phyloP scores from a whole-genome alignment of 2,329 filamentous ascomycete species.

The Colletotrichum destructivum region DNA sequence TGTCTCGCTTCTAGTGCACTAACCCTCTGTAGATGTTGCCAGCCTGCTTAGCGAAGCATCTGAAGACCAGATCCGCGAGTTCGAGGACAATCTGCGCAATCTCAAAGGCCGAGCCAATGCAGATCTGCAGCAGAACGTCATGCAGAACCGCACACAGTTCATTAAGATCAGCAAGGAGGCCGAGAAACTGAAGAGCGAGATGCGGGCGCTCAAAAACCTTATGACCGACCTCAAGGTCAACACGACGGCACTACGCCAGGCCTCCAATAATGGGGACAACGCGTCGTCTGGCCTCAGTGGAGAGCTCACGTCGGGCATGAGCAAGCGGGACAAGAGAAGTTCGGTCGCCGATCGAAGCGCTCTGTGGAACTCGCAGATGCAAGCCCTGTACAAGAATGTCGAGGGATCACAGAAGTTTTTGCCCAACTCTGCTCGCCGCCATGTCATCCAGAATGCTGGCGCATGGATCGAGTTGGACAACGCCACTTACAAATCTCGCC shows the following conservation, averaged over 20 bases:
- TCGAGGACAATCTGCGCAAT: slow-evolving; percentile 81
- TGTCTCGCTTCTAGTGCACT: slow-evolving; percentile 23
- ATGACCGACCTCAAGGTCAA: slow-evolving; percentile 94
- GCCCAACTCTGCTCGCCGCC: slow-evolving; percentile 89
- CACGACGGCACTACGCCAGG: slow-evolving; percentile 74
- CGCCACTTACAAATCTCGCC: slow-evolving; percentile 93
- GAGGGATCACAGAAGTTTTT: slow-evolving; percentile 98
- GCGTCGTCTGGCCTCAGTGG: slow-evolving; percentile 65
- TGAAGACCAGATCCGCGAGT: slow-evolving; percentile 88
- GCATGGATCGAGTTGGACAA: slow-evolving; percentile 98
- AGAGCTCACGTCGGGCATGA: slow-evolving; percentile 68
- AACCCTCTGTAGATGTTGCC: slow-evolving; percentile 68
- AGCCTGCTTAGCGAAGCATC: slow-evolving; percentile 85
- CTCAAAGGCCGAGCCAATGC: slow-evolving; percentile 83
- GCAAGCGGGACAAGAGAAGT: slow-evolving; percentile 86
- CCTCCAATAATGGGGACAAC: slow-evolving; percentile 69
- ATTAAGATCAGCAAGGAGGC: slow-evolving; percentile 99
- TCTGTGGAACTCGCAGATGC: slow-evolving; percentile 79
- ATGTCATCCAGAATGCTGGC: slow-evolving; percentile 93
- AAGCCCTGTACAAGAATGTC: slow-evolving; percentile 95
- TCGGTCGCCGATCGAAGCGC: slow-evolving; percentile 82
- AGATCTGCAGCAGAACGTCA: slow-evolving; percentile 94
- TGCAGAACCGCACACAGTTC: slow-evolving; percentile 97
- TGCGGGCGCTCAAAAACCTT: slow-evolving; percentile 89
- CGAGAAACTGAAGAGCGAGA: slow-evolving; percentile 96